Conservation (phyloP, 192 early-diverging fungal species). For the Spinellus fusiger region DNA sequence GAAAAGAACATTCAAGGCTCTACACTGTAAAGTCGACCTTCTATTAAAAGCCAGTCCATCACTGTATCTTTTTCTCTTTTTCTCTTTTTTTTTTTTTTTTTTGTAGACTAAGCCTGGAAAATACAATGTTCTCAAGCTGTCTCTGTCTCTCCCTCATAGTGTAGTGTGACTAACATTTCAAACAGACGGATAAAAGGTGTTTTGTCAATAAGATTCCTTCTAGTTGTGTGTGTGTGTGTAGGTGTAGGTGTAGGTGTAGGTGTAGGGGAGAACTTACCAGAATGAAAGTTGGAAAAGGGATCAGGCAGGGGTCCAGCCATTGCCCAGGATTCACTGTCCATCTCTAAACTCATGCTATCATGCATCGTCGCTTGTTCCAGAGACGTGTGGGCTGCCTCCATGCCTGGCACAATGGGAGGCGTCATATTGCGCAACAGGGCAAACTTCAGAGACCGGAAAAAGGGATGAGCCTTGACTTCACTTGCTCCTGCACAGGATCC, state of each 20-base stretch:
- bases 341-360: conserved; percentile 62
- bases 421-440: conserved; percentile 77
- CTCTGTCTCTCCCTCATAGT: no score
- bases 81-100: not conserved
- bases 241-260: no score
- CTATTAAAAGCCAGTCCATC: not conserved
- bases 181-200: no score
- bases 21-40: no score
- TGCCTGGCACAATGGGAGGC: conserved; percentile 80
- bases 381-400: no score
- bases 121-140: no score
- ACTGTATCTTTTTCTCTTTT: not conserved
- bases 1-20: no score
- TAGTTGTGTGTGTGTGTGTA: no score
- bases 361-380: conserved; percentile 46
- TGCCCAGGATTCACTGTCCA: conserved; percentile 39
- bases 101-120: no score
- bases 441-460: conserved; percentile 90
- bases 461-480: conserved; percentile 89
- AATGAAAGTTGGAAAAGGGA: conserved; percentile 53
- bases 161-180: no score
- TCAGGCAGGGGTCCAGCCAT: conserved; percentile 2
- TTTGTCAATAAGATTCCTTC: no score
- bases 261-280: conserved; percentile 38
- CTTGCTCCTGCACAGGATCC: conserved; percentile 84